Evolutionary conservation across 345 rosid species (phyloP).

Genomic region (Iberis pinnata): DNA sequence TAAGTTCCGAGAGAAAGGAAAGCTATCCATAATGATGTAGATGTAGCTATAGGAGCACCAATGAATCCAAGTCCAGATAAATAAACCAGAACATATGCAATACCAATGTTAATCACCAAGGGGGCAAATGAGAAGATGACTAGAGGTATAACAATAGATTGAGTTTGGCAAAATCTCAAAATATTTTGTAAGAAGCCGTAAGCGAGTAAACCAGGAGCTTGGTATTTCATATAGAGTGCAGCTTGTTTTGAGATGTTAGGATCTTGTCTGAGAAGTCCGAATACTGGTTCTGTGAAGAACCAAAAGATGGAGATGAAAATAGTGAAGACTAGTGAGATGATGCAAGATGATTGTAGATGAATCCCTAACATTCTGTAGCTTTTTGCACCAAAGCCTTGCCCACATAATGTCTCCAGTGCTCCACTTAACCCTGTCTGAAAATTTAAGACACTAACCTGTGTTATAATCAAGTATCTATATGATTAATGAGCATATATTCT

Average conservation of each 20-base stretch:
- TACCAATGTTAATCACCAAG: constrained; percentile 39
- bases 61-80: constrained; percentile 41
- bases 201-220: constrained; percentile 62
- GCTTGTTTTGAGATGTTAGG: constrained; percentile 44
- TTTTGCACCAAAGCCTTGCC: constrained; percentile 79
- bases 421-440: constrained; percentile 65
- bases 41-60: constrained; percentile 69
- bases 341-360: constrained; percentile 68
- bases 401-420: constrained; percentile 80
- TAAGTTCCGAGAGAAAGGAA: constrained; percentile 38
- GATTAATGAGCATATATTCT: no score
- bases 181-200: constrained; percentile 59
- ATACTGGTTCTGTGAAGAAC: constrained; percentile 48
- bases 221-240: constrained; percentile 49
- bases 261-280: constrained; percentile 52
- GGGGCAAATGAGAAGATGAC: constrained; percentile 44
- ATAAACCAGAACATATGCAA: constrained; percentile 39
- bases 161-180: constrained; percentile 73
- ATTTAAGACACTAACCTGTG: background rate
- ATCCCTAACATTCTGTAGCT: constrained; percentile 55
- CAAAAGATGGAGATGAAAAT: constrained; percentile 50
- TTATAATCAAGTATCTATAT: background rate
- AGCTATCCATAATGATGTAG: constrained; percentile 59
- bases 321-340: constrained; percentile 44
- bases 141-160: constrained; percentile 44